These are phyloP conservation scores for Epichloe baconii DNA, from an alignment of 2,329 filamentous ascomycete species.

Conservation along the genomic window DNA sequence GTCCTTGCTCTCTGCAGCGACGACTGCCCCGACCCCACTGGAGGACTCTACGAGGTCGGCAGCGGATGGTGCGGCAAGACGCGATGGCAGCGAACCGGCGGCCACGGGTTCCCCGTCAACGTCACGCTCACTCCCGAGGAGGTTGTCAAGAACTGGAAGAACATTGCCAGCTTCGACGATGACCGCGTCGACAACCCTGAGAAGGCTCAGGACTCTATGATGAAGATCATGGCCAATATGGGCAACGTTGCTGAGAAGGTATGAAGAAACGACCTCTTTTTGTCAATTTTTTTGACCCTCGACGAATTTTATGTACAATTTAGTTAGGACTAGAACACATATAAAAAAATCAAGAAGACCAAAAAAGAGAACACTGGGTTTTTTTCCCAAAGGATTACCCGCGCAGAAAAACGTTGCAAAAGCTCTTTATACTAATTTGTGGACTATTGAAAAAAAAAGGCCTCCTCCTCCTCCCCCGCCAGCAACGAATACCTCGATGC, in stretches of 20 bases:
- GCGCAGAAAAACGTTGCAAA: background rate
- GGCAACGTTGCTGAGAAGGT: constrained; percentile 59
- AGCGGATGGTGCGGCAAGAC: constrained; percentile 88
- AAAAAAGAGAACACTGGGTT: background rate
- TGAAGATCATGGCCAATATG: constrained; percentile 71
- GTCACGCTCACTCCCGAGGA: constrained; percentile 73
- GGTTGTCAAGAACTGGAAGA: constrained; percentile 60
- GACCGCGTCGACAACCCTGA: constrained; percentile 77
- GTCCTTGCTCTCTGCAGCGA: constrained; percentile 78
- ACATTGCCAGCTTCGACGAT: constrained; percentile 78
- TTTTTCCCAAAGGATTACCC: background rate
- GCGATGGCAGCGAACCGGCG: constrained; percentile 85
- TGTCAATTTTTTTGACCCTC: constrained; percentile 7
- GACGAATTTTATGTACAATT: constrained; percentile 8
- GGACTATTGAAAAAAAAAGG: background rate
- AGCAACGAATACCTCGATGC: constrained; percentile 56
- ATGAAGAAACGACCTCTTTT: constrained; percentile 27
- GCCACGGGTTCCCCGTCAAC: constrained; percentile 83
- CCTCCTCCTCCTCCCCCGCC: constrained; percentile 14
- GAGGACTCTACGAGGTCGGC: constrained; percentile 85
- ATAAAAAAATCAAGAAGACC: background rate
- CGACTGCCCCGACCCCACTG: constrained; percentile 73
- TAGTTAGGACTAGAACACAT: constrained; percentile 10
- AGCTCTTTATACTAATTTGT: background rate
- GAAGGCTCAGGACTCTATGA: constrained; percentile 61